These are phyloP conservation scores for Fusarium sp. DNA, from an alignment of 2,329 filamentous ascomycete species.

Conservation along the genomic window DNA sequence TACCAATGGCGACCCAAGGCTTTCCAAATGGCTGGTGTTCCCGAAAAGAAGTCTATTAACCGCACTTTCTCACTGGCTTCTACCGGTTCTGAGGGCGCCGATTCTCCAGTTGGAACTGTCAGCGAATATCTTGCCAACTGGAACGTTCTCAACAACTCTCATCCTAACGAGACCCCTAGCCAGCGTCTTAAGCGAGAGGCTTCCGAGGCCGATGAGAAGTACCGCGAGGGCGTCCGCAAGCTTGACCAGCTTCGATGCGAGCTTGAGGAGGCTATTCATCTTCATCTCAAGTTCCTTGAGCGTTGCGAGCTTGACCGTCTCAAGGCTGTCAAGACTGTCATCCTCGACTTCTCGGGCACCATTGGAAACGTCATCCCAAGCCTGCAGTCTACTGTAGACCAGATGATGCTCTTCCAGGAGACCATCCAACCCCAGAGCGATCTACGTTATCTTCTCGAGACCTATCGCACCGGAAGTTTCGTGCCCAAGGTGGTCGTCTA, in stretches of 20 bases:
- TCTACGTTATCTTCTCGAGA: slow-evolving; percentile 92
- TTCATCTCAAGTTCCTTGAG: slow-evolving; percentile 95
- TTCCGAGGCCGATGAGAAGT: slow-evolving; percentile 88
- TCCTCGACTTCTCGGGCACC: slow-evolving; percentile 95
- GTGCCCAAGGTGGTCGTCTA: slow-evolving; percentile 90
- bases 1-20: slow-evolving; percentile 97
- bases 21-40: slow-evolving; percentile 86
- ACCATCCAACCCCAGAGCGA: slow-evolving; percentile 94
- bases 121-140: slow-evolving; percentile 90
- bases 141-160: slow-evolving; percentile 83
- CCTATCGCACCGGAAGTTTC: slow-evolving; percentile 94
- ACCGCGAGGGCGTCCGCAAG: slow-evolving; percentile 85
- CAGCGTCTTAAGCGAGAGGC: slow-evolving; percentile 90
- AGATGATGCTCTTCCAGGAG: slow-evolving; percentile 99
- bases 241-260: slow-evolving; percentile 91
- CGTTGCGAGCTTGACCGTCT: slow-evolving; percentile 94
- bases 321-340: slow-evolving; percentile 97
- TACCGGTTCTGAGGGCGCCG: slow-evolving; percentile 62
- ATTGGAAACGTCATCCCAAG: slow-evolving; percentile 98
- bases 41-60: slow-evolving; percentile 82
- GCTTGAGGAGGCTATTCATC: slow-evolving; percentile 92
- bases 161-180: slow-evolving; percentile 91
- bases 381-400: slow-evolving; percentile 93
- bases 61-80: slow-evolving; percentile 78
- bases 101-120: slow-evolving; percentile 84